Base-by-base conservation (phyloP, 2,329 filamentous ascomycete species). In the Tolypocladium cylindrosporum region DNA sequence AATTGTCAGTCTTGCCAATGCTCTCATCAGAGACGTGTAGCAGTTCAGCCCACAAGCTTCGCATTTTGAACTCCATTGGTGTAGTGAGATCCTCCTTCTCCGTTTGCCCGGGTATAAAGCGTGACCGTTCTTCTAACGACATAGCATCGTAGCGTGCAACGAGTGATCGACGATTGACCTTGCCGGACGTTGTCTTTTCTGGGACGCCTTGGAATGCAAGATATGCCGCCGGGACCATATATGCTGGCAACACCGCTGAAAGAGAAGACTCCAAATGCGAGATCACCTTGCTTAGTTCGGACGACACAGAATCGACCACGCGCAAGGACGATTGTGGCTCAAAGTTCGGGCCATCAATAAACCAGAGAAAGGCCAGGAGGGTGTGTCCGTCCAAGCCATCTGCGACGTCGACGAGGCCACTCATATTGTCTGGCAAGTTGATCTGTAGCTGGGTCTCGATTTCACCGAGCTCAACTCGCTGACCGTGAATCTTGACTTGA, bases 181-280 rank as follows among this genome's bases (percentile, higher is more conserved):
- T 61, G 1, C 55, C 59, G 3, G 60, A 59, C 3, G 55, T 57
- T 5, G 56, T 58, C 7, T 58, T 21, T 36, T 24, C 21, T 19
- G 75, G 75, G 67, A 77, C 75, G 21, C 67, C 61, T 5, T 64
- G 63, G 21, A 76, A 62, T 10, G 74, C 72, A 39, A 77, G 69
- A 53, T 74, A 74, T 4, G 69, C 68, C 0, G 71, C 68, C 5
- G 75, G 75, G 0, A 77, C 67, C 74, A 77, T 77, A 63, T 76
- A 76, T 37, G 63, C 61, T 2, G 68, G 68, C 16, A 62, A n/a
- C 16, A 40, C n/a, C 42, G 57, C 19, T 50, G 34, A 37, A 43
- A 55, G 13, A 54, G n/a, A 45, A 50, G 55, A 13, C 54, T 37
- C 37, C 27, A 54, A 14, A 21, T n/a, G 6, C 19, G 34, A 31